Base-by-base conservation (phyloP, 257 asterid genomes). In the Plantago major region DNA sequence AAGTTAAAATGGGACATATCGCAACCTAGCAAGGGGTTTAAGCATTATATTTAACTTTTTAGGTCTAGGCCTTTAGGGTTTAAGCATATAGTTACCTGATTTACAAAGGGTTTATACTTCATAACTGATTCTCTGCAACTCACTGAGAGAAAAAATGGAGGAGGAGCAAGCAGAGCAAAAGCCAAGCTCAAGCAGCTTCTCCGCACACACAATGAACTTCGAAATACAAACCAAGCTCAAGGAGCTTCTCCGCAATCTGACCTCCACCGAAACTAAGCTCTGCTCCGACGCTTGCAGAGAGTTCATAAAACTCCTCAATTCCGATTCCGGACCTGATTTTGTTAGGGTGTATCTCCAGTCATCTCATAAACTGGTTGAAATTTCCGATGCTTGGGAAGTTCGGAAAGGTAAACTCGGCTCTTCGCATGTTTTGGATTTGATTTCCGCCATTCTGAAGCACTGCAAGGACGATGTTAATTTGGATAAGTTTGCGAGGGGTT, bases 321-420 rank as follows among this genome's bases (percentile, higher is more conserved):
- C 97, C 54, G 90, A 82, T 11, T 50, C 60, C 4, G 95, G 95
- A 9, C 56, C 71, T 8, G 85, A 82, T 28, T 75, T 78, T 28
- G 60, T 88, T 46, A 63, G 67, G 15, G 62, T 57, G 5, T 86
- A 86, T 48, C 57, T 79, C 11, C 71, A 67, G 7, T 67, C 82
- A 3, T 88, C 97, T 3, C 68, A 82, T 2, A 77, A 82, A 43
- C 82, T 82, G 55, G 63, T 82, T 19, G 98, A 92, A 59, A 67
- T 92, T 37, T 73, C 77, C 55, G 88, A 84, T 73, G 95, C 87
- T 52, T 92, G 95, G 96, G 92, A 88, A 28, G 55, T 66, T 60
- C 83, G 79, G n/a, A 76, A 79, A 66, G 85, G 76, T 51, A 86
- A 82, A 58, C 77, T 83, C 10, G 91, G 83, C 2, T 86, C 86